Evolutionary conservation across 345 rosid species (phyloP), one percentile per base, ranked within the genome.

Genomic region (Linum trigynum): DNA sequence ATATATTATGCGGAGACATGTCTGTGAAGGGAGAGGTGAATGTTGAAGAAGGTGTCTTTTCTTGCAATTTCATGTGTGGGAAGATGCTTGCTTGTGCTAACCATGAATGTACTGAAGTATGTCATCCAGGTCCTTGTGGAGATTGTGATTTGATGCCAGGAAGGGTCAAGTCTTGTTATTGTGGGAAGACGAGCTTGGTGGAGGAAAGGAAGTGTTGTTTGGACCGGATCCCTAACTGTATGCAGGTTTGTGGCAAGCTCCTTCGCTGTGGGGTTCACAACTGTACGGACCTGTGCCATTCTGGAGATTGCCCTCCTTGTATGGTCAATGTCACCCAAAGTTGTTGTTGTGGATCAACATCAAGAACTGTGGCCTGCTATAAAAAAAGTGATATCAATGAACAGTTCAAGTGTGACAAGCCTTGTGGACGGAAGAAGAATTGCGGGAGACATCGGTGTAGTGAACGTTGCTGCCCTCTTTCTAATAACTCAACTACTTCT

Each of bases 361-460:
- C 86, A 41, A 75, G 86, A 76, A 82, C 67, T 64, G 86, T 86
- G 38, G 92, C 89, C 68, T 94, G 97, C 79, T 81, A 78, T 80
- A 79, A 71, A 69, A 84, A 85, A 62, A 81, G 77, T 39, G 65
- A 62, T 50, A 84, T 78, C 66, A 66, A 65, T 72, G 88, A 88
- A 58, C 77, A 73, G 50, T 84, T 94, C 75, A 77, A 78, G 36
- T 91, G 97, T 48, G 82, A 84, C 41, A 94, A 88, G 74, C 83
- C 87, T 63, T 94, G 99, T 69, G 89, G 91, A 42, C 71, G 74
- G 62, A 94, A 94, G 86, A 94, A 90, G 73, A 90, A 74, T 58
- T 94, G 96, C 43, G 96, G 97, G 63, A 86, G 99, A 72, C 97
- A 91, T 61, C 80, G 97, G 16, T 94, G 97, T 63, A 94, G 89